Base-by-base conservation (phyloP, 2,329 filamentous ascomycete genomes). In the Exophiala calicioides region DNA sequence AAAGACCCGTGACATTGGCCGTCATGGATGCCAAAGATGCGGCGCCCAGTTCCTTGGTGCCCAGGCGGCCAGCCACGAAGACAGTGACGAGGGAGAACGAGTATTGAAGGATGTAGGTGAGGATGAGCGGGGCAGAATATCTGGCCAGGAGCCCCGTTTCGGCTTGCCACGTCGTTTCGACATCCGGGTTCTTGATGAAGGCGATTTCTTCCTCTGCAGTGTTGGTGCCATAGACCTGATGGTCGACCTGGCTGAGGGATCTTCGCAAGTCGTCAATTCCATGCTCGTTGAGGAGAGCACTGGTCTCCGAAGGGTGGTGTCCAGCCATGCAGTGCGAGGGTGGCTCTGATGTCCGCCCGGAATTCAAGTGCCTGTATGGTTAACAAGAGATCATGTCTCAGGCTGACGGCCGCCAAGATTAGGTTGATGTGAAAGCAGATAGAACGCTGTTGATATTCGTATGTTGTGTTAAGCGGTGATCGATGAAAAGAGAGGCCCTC, bases 1-100 rank as follows among this genome's bases (percentile, higher is more conserved):
- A 82, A 53, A 84, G 79, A 52, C 82, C 85, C 15, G 77, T 84
- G 56, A 88, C 86, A 53, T 82, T 85, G 26, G 81, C 80, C 3
- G 84, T 85, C 84, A 88, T 87, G 53, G 79, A 79, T 13, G 77
- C 79, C 50, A 83, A 65, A 56, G 74, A 78, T 12, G 81, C 76
- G 1, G 79, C 80, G 2, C 77, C 80, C 2, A 84, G 65, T 59
- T 82, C 78, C 18, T 82, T 68, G 52, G 76, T 85, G 39, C 85
- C 85, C 34, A 88, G 75, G 48, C 78, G 77, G 3, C 84, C 84
- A 16, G 87, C 84, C 2, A 82, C 80, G 57, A 88, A 85, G 51
- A 88, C 80, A 57, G 81, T 83, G 0, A 83, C 77, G 27, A 87
- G 79, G 33, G 81, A 86, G 60, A 88, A 78, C 5, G 37, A 83